Conservation (phyloP, 352 stramenopile genomes). For the Globisporangium cylindrosporum region DNA sequence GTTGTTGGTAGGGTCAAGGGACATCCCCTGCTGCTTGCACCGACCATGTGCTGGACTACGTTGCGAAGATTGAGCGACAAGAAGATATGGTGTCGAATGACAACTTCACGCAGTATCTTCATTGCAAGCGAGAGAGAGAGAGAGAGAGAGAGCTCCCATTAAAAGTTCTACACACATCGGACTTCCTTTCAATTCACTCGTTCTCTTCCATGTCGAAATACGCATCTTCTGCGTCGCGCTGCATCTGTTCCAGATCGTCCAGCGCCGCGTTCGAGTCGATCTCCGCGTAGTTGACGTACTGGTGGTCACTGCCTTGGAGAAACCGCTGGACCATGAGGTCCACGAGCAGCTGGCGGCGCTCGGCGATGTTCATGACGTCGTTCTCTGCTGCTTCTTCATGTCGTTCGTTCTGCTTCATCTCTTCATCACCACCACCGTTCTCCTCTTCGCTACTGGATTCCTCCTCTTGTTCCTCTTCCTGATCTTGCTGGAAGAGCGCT, state of each 20-base stretch:
- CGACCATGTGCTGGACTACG: too few relatives aligned
- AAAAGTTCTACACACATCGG: too few relatives aligned
- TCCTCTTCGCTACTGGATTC: constrained; percentile 31
- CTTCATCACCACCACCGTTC: constrained; percentile 24
- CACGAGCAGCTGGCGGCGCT: constrained; percentile 59
- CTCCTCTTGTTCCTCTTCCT: constrained; percentile 47
- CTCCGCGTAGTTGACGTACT: constrained; percentile 62
- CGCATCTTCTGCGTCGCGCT: constrained; percentile 75
- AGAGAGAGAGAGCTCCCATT: too few relatives aligned
- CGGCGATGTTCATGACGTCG: constrained; percentile 22
- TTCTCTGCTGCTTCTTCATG: not conserved
- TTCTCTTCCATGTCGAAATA: constrained; percentile 57
- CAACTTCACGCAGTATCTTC: too few relatives aligned
- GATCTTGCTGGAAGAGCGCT: constrained; percentile 32
- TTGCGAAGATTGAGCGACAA: too few relatives aligned
- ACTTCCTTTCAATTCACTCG: not conserved
- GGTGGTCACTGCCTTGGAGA: constrained; percentile 52
- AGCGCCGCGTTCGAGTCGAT: constrained; percentile 62
- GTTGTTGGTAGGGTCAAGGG: too few relatives aligned
- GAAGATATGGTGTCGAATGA: too few relatives aligned
- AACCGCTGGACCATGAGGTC: constrained; percentile 77
- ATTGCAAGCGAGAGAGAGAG: too few relatives aligned
- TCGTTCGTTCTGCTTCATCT: constrained; percentile 24
- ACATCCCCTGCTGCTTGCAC: too few relatives aligned
- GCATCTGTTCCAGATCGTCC: constrained; percentile 62